These are phyloP conservation scores for Plasmodium gallinaceum DNA, from an alignment of 169 alveolate species.

Conservation along the genomic window DNA sequence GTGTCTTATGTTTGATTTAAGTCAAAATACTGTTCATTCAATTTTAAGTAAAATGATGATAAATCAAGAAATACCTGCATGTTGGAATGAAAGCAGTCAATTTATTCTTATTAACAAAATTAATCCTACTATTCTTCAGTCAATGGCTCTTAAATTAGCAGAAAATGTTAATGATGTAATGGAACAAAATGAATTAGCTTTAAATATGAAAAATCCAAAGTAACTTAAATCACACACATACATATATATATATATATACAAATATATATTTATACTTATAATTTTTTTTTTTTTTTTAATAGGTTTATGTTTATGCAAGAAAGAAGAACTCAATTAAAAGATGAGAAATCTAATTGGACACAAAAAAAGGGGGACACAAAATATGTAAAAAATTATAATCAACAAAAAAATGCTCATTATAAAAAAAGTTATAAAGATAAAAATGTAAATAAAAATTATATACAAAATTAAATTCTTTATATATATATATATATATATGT, in stretches of 20 bases:
- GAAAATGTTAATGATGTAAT: conserved; percentile 89
- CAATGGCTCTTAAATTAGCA: conserved; percentile 86
- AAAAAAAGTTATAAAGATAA: conserved; percentile 66
- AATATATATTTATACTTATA: conserved; percentile 6
- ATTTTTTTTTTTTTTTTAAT: neutral
- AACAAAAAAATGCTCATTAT: conserved; percentile 42
- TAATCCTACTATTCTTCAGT: conserved; percentile 92
- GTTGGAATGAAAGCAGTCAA: conserved; percentile 93
- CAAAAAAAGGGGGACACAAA: conserved; percentile 60
- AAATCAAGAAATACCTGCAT: conserved; percentile 91
- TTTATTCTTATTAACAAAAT: conserved; percentile 91
- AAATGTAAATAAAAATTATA: conserved; percentile 18
- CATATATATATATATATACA: neutral
- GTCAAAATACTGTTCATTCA: conserved; percentile 88
- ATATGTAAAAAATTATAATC: conserved; percentile 54
- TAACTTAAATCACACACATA: conserved; percentile 54
- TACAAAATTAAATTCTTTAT: conserved; percentile 16
- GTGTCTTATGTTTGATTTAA: conserved; percentile 89
- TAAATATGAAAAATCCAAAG: conserved; percentile 91
- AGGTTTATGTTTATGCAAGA: conserved; percentile 72
- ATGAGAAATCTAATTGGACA: conserved; percentile 58
- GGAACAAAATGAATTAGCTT: conserved; percentile 90
- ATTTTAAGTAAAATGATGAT: conserved; percentile 93
- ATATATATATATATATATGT: conserved; percentile 10
- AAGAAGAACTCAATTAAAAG: conserved; percentile 56